These are phyloP conservation scores for Vitis hybrid DNA, from an alignment of 177 flowering plant species.

Conservation along the genomic window DNA sequence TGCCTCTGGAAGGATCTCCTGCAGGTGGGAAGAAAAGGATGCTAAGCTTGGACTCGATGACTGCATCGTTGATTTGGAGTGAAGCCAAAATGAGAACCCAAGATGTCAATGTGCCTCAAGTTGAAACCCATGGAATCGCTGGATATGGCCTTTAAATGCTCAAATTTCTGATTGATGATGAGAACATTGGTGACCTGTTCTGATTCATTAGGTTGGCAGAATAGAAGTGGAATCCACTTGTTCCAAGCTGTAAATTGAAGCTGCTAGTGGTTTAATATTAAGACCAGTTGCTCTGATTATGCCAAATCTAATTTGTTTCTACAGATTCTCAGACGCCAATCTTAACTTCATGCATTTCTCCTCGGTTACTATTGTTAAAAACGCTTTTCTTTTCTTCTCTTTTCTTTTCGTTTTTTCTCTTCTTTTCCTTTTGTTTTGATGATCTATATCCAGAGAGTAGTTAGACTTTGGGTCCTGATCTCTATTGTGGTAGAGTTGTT, in stretches of 20 bases:
- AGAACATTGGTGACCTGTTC: neutral
- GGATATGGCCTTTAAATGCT: conserved; percentile 25
- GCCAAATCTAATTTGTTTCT: too few species aligned
- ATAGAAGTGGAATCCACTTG: neutral
- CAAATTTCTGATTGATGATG: neutral
- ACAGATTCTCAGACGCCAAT: too few species aligned
- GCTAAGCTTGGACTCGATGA: conserved; percentile 23
- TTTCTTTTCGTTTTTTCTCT: too few species aligned
- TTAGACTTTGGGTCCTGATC: too few species aligned
- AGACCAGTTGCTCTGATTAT: neutral
- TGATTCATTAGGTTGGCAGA: neutral
- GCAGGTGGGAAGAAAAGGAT: conserved; percentile 34
- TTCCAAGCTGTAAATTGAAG: conserved; percentile 2
- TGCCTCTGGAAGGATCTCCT: conserved; percentile 32
- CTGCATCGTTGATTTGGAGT: conserved; percentile 34
- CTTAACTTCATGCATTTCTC: too few species aligned
- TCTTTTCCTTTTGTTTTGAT: too few species aligned
- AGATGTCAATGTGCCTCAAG: conserved; percentile 14
- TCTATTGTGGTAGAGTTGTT: too few species aligned
- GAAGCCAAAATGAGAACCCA: conserved; percentile 25
- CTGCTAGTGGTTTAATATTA: neutral
- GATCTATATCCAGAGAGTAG: too few species aligned
- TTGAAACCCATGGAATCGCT: conserved; percentile 20
- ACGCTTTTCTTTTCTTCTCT: too few species aligned
- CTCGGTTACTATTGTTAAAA: too few species aligned